Evolutionary conservation across 2,329 filamentous ascomycete genomes (phyloP).

Genomic region (Colletotrichum liaoningense): DNA sequence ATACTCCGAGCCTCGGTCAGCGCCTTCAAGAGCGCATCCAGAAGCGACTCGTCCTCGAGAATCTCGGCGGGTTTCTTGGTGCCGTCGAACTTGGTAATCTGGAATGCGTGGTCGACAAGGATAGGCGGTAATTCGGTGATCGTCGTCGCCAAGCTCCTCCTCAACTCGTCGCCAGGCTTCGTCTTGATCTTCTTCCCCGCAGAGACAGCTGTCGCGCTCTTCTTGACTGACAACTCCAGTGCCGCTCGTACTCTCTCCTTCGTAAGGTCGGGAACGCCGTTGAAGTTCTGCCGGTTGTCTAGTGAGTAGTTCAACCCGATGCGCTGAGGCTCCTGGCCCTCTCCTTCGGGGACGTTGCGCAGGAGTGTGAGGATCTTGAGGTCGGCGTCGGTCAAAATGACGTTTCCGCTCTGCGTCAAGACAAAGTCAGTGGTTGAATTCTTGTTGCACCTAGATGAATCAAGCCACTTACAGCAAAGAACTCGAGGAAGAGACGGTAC

Average conservation of each 20-base stretch:
- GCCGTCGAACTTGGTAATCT: constrained; percentile 76
- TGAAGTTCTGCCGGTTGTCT: constrained; percentile 85
- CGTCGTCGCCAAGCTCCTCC: constrained; percentile 83
- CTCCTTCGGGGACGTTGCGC: constrained; percentile 82
- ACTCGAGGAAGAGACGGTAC: constrained; percentile 90
- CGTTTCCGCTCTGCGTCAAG: constrained; percentile 76
- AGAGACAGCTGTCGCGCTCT: constrained; percentile 61
- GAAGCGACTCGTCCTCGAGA: constrained; percentile 70
- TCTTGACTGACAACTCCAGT: constrained; percentile 74
- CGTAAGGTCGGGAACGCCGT: constrained; percentile 79
- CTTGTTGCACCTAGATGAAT: background rate
- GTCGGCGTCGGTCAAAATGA: constrained; percentile 89
- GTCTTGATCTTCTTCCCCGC: constrained; percentile 76
- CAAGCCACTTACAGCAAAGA: constrained; percentile 74
- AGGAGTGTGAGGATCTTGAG: constrained; percentile 85
- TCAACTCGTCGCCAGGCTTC: constrained; percentile 79
- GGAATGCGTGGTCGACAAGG: constrained; percentile 87
- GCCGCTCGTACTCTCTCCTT: constrained; percentile 77
- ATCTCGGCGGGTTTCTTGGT: constrained; percentile 75
- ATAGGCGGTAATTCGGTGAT: constrained; percentile 92
- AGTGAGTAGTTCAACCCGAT: constrained; percentile 83
- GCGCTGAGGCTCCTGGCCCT: constrained; percentile 85
- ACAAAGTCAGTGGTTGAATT: background rate
- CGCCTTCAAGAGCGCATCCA: constrained; percentile 75
- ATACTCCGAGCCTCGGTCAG: constrained; percentile 78